These are phyloP conservation scores for Conoideocrella luteorostrata DNA, from an alignment of 2,329 filamentous ascomycete genomes.

Conservation along the genomic window DNA sequence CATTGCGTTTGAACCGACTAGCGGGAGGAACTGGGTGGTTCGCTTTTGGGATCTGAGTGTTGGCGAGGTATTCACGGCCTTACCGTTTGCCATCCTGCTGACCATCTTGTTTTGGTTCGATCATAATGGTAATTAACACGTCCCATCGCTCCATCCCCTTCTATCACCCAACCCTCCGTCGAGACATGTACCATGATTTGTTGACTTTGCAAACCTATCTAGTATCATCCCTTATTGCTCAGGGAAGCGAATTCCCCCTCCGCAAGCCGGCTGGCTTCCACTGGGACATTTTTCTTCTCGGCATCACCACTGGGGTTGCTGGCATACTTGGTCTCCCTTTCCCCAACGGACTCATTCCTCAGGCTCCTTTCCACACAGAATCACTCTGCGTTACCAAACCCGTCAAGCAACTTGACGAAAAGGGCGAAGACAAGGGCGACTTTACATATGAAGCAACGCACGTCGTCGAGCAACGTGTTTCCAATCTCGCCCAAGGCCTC, in stretches of 20 bases:
- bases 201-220: too few relatives aligned
- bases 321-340: slow-evolving; percentile 73
- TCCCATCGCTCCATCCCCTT: too few relatives aligned
- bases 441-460: slow-evolving; percentile 46
- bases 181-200: too few relatives aligned
- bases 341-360: slow-evolving; percentile 77
- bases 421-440: slow-evolving; percentile 49
- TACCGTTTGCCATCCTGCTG: slow-evolving; percentile 79
- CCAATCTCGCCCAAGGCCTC: slow-evolving; percentile 71
- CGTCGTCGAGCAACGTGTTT: slow-evolving; percentile 72
- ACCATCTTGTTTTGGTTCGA: slow-evolving; percentile 88
- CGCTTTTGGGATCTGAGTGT: slow-evolving; percentile 73
- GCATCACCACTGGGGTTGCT: slow-evolving; percentile 68
- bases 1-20: slow-evolving; percentile 72
- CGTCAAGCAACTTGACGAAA: slow-evolving; percentile 46
- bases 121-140: slow-evolving; percentile 77
- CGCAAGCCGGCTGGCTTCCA: slow-evolving; percentile 78
- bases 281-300: slow-evolving; percentile 78
- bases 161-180: too few relatives aligned
- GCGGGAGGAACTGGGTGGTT: slow-evolving; percentile 68
- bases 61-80: slow-evolving; percentile 70
- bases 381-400: slow-evolving; percentile 66
- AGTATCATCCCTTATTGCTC: slow-evolving; percentile 78
- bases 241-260: slow-evolving; percentile 76
- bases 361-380: slow-evolving; percentile 76